phyloP scores from a whole-genome alignment of 495 filamentous ascomycete genomes.

The Hyphodiscus hymeniophilus region DNA sequence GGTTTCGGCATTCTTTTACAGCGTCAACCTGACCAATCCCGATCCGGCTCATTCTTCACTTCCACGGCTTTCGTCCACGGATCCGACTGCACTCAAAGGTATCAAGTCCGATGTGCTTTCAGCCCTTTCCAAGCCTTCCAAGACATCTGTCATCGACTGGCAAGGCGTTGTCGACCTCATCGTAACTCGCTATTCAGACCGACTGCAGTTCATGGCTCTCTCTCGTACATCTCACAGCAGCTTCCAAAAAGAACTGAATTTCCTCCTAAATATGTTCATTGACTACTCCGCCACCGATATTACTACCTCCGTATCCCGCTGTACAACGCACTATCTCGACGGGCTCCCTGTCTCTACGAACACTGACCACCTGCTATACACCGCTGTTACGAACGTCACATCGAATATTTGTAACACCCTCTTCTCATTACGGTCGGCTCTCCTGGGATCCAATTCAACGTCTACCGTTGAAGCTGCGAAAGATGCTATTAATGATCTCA shows the following conservation, averaged over 20 bases:
- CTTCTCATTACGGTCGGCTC: slow-evolving; percentile 26
- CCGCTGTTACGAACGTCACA: slow-evolving; percentile 39
- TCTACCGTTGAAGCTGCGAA: slow-evolving; percentile 15
- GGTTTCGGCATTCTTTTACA: slow-evolving; percentile 49
- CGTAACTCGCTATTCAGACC: slow-evolving; percentile 43
- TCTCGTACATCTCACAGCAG: slow-evolving; percentile 25
- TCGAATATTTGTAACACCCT: slow-evolving; percentile 41
- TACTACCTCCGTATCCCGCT: slow-evolving; percentile 29
- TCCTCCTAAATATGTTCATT: slow-evolving; percentile 41
- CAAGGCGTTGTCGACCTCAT: slow-evolving; percentile 54
- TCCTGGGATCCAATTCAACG: slow-evolving; percentile 4
- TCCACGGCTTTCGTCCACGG: slow-evolving; percentile 39
- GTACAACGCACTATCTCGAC: slow-evolving; percentile 37
- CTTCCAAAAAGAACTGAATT: slow-evolving; percentile 35
- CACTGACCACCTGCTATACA: slow-evolving; percentile 27
- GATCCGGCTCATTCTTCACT: slow-evolving; percentile 26
- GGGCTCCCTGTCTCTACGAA: slow-evolving; percentile 1
- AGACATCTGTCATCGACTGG: slow-evolving; percentile 40
- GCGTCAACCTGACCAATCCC: slow-evolving; percentile 45
- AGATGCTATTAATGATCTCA: slow-evolving; percentile 29
- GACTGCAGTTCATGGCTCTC: slow-evolving; percentile 38
- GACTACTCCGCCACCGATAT: slow-evolving; percentile 28
- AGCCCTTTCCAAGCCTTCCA: background rate
- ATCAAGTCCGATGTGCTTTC: slow-evolving; percentile 37
- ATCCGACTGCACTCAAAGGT: slow-evolving; percentile 26